These are phyloP conservation scores for Diaporthe aspalathi DNA, from an alignment of 2,329 filamentous ascomycete genomes.

Conservation along the genomic window DNA sequence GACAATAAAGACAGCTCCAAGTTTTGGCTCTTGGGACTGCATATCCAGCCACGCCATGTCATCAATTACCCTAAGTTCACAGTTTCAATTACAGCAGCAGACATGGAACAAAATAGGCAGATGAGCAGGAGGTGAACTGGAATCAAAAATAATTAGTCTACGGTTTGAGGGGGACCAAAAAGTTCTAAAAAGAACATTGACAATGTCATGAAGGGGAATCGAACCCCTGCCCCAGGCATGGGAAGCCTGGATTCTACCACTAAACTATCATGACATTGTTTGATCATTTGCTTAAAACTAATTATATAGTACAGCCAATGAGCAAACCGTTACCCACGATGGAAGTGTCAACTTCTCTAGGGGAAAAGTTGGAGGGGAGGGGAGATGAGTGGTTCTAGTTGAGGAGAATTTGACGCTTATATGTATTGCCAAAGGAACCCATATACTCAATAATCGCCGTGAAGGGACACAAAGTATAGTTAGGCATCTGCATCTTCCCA, in stretches of 20 bases:
- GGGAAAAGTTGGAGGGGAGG: too few relatives aligned
- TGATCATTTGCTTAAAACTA: not conserved
- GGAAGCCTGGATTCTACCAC: constrained; percentile 32
- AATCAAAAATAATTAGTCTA: too few relatives aligned
- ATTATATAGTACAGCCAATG: not conserved
- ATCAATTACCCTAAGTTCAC: not conserved
- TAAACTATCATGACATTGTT: constrained; percentile 25
- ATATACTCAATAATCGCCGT: too few relatives aligned
- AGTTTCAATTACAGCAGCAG: not conserved
- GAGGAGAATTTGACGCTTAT: too few relatives aligned
- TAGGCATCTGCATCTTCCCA: too few relatives aligned
- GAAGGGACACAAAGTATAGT: too few relatives aligned
- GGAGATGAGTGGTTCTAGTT: too few relatives aligned
- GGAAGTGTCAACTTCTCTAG: too few relatives aligned
- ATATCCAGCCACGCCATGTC: not conserved
- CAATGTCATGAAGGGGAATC: constrained; percentile 30
- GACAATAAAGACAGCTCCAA: too few relatives aligned
- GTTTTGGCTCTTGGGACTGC: not conserved
- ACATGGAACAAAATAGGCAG: not conserved
- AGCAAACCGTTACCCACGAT: not conserved
- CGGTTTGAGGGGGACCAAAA: too few relatives aligned
- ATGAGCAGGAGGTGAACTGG: not conserved
- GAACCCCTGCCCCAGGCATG: constrained; percentile 32
- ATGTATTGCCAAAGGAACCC: too few relatives aligned
- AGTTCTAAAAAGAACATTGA: too few relatives aligned